Evolutionary conservation across 1,284 basidiomycete genomes (phyloP), one percentile per base, ranked within the genome.

Genomic region (Leccinum huronense): DNA sequence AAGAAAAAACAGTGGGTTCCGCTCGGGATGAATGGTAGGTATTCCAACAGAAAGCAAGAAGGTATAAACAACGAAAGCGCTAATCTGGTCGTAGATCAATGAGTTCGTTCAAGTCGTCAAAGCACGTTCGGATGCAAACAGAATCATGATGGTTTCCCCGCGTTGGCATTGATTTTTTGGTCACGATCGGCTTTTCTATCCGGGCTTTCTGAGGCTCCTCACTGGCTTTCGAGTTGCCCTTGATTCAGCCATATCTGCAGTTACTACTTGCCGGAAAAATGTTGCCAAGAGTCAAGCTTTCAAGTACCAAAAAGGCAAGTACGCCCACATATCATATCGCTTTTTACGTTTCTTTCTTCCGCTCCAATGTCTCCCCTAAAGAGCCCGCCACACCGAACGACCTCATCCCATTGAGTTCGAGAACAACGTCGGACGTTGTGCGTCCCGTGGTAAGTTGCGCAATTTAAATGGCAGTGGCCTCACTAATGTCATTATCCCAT

Each of bases 101-200:
- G 60, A 42, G 67, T 72, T 65, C 69, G 72, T 65, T 51, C 59
- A 61, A 71, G 75, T 75, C 66, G 75, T 66, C 62, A 69, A 23
- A 57, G 65, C 61, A 65, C 66, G 73, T 76, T 75, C 48, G 48
- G 61, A 57, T 51, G 65, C 61, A 74, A 74, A 74, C 67, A 74
- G 55, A 67, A 23, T 23, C 23, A 23, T 42, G 63, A 53, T n/a
- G 38, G 59, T 31, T 63, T 59, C 14, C 45, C 54, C 19, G 58
- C 23, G 23, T n/a, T 9, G 56, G 13, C 2, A 31, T 19, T 19
- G 19, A 30, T 42, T 66, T 69, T n/a, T 38, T 65, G 14, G 57
- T 8, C 54, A 27, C 27, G 13, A 36, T 5, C 1, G 64, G 53
- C 33, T 67, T 69, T 56, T 74, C 73, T 14, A 75, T 65, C 42